Evolutionary conservation across 225 moss, liverwort and hornwort genomes (phyloP).

Genomic region (Pseudisothecium myosuroides): DNA sequence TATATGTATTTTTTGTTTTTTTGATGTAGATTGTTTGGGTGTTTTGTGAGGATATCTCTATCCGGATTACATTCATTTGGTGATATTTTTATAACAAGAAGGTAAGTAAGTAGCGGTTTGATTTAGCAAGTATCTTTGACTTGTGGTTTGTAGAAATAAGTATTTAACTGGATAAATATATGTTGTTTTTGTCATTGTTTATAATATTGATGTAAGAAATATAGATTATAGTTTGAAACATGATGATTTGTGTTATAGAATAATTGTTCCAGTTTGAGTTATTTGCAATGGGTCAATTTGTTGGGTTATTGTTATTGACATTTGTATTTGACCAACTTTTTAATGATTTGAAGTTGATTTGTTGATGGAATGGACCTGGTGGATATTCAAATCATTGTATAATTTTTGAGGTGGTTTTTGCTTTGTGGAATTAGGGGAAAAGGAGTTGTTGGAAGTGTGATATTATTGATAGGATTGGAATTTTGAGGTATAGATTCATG

Average conservation of each 20-base stretch:
- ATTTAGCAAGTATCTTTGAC: background rate
- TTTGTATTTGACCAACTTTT: too few relatives aligned
- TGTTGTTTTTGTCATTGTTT: background rate
- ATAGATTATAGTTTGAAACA: background rate
- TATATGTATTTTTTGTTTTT: too few relatives aligned
- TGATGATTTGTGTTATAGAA: background rate
- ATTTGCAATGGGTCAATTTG: background rate
- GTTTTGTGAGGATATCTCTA: too few relatives aligned
- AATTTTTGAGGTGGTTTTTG: too few relatives aligned
- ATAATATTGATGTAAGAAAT: background rate
- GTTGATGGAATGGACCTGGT: too few relatives aligned
- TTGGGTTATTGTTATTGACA: too few relatives aligned
- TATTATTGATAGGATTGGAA: background rate
- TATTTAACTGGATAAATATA: background rate
- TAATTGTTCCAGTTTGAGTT: background rate
- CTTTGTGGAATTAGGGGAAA: accelerated
- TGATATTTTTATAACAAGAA: too few relatives aligned
- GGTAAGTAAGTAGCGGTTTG: background rate
- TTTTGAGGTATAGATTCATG: too few relatives aligned
- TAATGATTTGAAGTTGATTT: too few relatives aligned
- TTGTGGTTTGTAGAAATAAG: background rate
- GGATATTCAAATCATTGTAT: too few relatives aligned
- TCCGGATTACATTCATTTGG: too few relatives aligned
- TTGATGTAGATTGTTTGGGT: too few relatives aligned
- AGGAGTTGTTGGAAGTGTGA: background rate